These are phyloP conservation scores for Talaromyces nanjingensis DNA, from an alignment of 495 filamentous ascomycete species.

Conservation along the genomic window DNA sequence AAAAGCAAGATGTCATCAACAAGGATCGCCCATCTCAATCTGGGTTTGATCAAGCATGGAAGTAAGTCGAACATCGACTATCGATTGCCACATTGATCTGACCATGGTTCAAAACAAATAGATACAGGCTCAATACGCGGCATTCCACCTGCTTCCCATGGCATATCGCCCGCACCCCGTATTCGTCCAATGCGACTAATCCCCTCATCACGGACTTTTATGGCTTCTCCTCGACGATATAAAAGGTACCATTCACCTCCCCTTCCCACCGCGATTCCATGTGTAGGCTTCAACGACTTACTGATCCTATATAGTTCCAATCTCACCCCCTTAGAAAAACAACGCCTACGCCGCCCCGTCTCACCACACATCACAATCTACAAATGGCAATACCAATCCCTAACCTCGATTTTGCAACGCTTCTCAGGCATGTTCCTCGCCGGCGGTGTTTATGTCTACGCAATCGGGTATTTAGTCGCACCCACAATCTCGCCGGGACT, in stretches of 20 bases:
- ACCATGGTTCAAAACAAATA: neutral
- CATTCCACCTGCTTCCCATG: neutral
- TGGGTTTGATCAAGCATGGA: neutral
- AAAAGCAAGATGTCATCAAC: neutral
- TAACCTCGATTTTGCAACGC: slow-evolving; percentile 56
- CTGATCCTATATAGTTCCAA: neutral
- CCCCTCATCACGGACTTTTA: neutral
- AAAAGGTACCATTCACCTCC: neutral
- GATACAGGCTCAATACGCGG: neutral
- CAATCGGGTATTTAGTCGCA: slow-evolving; percentile 59
- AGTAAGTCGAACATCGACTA: neutral
- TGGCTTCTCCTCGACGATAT: neutral
- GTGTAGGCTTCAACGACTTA: neutral
- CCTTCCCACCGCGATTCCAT: too few species aligned
- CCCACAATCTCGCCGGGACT: slow-evolving; percentile 61
- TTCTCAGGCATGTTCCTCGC: slow-evolving; percentile 59
- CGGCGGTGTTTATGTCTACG: slow-evolving; percentile 62
- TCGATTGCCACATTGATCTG: neutral
- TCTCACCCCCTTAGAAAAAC: slow-evolving; percentile 53
- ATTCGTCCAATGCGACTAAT: neutral
- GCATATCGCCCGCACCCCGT: neutral
- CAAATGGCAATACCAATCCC: slow-evolving; percentile 67
- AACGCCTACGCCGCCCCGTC: slow-evolving; percentile 68
- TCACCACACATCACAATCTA: slow-evolving; percentile 75
- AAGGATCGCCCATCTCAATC: neutral